Evolutionary conservation across 1,139 yeast genomes (phyloP), one percentile per base, ranked within the genome.

Genomic region (Debaryomyces nepalensis): DNA sequence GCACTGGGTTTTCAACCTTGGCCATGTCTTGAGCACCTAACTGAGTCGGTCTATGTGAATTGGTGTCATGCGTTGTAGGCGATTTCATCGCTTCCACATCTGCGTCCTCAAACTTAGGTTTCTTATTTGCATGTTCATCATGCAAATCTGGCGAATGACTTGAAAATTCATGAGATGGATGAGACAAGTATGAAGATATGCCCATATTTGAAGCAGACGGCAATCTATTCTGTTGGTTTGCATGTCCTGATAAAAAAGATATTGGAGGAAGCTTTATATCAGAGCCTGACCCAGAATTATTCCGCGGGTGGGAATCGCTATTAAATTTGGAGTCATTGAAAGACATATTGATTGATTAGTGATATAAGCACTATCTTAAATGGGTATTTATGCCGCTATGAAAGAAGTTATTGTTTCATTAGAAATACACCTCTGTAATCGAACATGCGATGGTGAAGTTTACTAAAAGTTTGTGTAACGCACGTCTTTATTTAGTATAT

Each of bases 231-330:
- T 47, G 43, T 26, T 45, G 42, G 19, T 42, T 48, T 31, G 43
- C 50, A 37, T 49, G 55, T 4, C 51, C 47, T 5, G 66, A 55
- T 41, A 63, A 49, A 43, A 61, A 62, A 27, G 64, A 58, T 10
- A 63, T 63, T 19, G 68, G 65, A 4, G 68, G 68, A 33, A 63
- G 57, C 37, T 58, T 52, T 21, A 62, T 53, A 8, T 40, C 40
- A 15, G 37, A 16, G 8, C 37, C 37, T 3, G 36, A 32, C 5
- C 38, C 33, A 33, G 33, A 19, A 15, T 20, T 33, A 19, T 24
- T 16, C 27, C 16, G 33, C 9, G 26, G 15, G 9, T 16, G 15
- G 22, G 18, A 16, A 32, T 23, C 36, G 18, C 30, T 24, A 32
- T 26, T 32, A n/a, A 24, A n/a, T 27, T 37, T 26, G 32, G 32